These are phyloP conservation scores for Rhizopogon roseolus DNA, from an alignment of 768 basidiomycete genomes.

Conservation along the genomic window DNA sequence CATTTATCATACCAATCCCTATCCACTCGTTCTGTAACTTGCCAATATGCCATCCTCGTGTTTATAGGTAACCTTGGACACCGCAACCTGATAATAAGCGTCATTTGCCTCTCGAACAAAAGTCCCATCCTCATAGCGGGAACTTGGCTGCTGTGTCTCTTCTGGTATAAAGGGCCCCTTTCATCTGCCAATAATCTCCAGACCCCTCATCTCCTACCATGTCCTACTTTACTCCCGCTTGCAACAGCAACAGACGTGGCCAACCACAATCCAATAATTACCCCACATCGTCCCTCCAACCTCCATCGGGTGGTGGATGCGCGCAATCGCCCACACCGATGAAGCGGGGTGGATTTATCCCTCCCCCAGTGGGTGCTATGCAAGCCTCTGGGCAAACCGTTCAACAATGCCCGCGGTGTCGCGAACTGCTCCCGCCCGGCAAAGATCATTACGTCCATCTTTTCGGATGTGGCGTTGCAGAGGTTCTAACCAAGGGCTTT, in stretches of 20 bases:
- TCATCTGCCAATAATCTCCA: not conserved
- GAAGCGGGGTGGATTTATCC: not conserved
- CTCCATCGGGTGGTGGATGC: not conserved
- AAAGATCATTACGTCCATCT: constrained; percentile 7
- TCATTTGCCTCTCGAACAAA: not conserved
- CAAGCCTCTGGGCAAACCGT: not conserved
- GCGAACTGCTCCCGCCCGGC: constrained; percentile 2
- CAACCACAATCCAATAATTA: not conserved
- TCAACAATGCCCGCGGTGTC: constrained; percentile 13
- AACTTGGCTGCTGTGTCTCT: not conserved
- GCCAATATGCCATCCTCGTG: not conserved
- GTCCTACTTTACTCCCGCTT: not conserved
- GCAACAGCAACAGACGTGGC: not conserved
- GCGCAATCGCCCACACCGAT: not conserved
- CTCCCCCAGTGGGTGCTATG: not conserved
- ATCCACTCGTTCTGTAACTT: not conserved
- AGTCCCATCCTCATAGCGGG: not conserved
- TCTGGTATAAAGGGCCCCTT: not conserved
- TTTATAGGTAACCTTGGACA: constrained; percentile 2
- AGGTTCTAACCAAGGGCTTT: constrained; percentile 8
- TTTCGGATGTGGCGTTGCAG: constrained; percentile 9
- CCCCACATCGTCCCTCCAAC: not conserved
- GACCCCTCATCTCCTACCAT: not conserved
- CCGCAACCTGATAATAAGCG: not conserved
- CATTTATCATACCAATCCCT: not conserved